phyloP scores from a whole-genome alignment of 2,329 filamentous ascomycete genomes.

The Peltaster fructicola region DNA sequence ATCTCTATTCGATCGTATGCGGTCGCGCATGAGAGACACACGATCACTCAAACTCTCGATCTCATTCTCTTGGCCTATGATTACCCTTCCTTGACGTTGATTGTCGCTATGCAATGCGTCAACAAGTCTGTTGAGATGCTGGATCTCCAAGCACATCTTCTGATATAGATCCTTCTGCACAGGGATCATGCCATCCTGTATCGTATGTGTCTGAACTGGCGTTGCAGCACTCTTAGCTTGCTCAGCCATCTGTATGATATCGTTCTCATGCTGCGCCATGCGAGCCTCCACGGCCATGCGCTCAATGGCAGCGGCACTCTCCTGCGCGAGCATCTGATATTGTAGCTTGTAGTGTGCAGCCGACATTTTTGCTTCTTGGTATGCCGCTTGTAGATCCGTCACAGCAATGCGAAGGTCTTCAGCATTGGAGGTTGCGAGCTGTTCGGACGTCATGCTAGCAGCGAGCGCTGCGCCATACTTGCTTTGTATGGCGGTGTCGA shows the following conservation, averaged over 20 bases:
- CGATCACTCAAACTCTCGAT: conserved; percentile 54
- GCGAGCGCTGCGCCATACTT: conserved; percentile 5
- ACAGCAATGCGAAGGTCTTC: conserved; percentile 37
- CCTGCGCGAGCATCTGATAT: conserved; percentile 65
- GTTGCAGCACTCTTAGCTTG: conserved; percentile 38
- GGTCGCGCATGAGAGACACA: conserved; percentile 57
- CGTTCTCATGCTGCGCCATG: conserved; percentile 75
- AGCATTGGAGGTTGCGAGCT: conserved; percentile 34
- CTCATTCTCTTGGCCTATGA: conserved; percentile 62
- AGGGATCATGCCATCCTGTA: conserved; percentile 23
- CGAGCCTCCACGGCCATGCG: conserved; percentile 81
- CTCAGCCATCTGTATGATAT: conserved; percentile 61
- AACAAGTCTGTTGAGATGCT: conserved; percentile 50
- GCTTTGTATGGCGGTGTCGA: conserved; percentile 8
- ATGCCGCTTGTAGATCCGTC: conserved; percentile 31
- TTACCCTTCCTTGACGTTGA: conserved; percentile 57
- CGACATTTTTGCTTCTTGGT: conserved; percentile 60
- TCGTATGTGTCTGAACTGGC: conserved; percentile 26
- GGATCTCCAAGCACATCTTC: conserved; percentile 33
- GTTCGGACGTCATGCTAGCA: conserved; percentile 27
- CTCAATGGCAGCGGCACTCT: conserved; percentile 70
- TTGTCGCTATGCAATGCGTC: conserved; percentile 45
- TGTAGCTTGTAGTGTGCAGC: conserved; percentile 83
- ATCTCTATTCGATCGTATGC: conserved; percentile 78
- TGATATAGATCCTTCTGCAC: conserved; percentile 36